Percentiles rank a stretch among this genome's conserved stretches.
Evolutionary conservation across 2,329 filamentous ascomycete genomes (phyloP).

Genomic region (Neophaeococcomyces aloes): DNA sequence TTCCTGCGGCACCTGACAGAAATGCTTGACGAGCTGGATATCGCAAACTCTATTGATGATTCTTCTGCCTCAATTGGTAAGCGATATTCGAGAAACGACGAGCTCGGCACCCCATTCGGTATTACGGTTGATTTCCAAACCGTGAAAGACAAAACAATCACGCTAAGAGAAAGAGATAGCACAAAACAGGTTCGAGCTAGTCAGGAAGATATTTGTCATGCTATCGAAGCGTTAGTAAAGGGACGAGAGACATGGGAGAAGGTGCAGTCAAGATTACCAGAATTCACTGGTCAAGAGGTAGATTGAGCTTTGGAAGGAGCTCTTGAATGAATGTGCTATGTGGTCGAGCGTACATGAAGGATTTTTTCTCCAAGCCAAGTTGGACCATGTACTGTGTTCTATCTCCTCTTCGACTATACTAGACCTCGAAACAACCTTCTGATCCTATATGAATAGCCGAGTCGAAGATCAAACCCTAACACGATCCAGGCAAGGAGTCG

Average conservation of each 20-base stretch:
- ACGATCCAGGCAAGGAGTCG: too few relatives aligned
- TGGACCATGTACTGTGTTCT: too few relatives aligned
- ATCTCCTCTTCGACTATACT: too few relatives aligned
- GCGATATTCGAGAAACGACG: constrained; percentile 88
- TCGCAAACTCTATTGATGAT: constrained; percentile 81
- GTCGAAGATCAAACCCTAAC: too few relatives aligned
- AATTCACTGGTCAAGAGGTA: constrained; percentile 65
- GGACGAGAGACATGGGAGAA: constrained; percentile 59
- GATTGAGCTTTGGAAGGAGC: too few relatives aligned
- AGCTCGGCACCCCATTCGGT: constrained; percentile 86
- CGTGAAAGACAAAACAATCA: constrained; percentile 74
- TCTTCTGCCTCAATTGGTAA: constrained; percentile 89
- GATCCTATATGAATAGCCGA: too few relatives aligned
- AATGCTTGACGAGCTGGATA: constrained; percentile 62
- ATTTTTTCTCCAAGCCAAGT: too few relatives aligned
- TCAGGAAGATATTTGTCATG: constrained; percentile 67
- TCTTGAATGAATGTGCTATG: too few relatives aligned
- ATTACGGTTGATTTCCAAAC: constrained; percentile 96
- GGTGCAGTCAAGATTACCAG: constrained; percentile 65
- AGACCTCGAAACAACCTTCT: too few relatives aligned
- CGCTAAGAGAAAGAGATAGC: constrained; percentile 79
- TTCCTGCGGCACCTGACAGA: constrained; percentile 61
- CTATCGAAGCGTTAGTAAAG: constrained; percentile 54
- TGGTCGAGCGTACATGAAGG: too few relatives aligned
- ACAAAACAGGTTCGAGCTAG: constrained; percentile 82